phyloP scores from a whole-genome alignment of 805 yeast species.

The Diddensiella santjacobensis region DNA sequence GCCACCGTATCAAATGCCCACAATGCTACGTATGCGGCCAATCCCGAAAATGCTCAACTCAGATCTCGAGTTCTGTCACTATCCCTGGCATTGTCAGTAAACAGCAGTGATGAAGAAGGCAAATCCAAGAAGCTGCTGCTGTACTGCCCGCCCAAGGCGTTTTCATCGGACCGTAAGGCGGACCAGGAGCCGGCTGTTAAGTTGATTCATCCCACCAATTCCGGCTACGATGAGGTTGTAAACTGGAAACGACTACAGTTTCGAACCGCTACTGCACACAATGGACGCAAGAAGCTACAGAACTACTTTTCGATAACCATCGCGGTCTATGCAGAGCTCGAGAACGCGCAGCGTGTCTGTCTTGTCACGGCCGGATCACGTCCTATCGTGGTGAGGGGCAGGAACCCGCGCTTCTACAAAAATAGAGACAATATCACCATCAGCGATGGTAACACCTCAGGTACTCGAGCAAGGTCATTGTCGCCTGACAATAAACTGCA shows the following conservation, averaged over 20 bases:
- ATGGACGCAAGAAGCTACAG: constrained; percentile 29
- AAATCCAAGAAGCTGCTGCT: constrained; percentile 20
- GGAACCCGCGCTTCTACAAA: constrained; percentile 58
- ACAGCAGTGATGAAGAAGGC: constrained; percentile 21
- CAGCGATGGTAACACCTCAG: not conserved
- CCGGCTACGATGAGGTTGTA: constrained; percentile 28
- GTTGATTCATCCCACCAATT: constrained; percentile 23
- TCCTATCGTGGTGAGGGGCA: constrained; percentile 56
- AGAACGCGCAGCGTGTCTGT: constrained; percentile 24
- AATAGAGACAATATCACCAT: constrained; percentile 50
- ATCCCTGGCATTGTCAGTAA: constrained; percentile 25
- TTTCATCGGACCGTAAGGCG: constrained; percentile 9
- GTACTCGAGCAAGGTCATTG: not conserved
- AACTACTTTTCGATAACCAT: constrained; percentile 23
- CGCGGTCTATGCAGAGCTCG: constrained; percentile 26
- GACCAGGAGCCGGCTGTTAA: constrained; percentile 26
- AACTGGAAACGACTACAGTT: constrained; percentile 34
- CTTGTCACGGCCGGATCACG: constrained; percentile 30
- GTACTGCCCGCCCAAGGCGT: constrained; percentile 25
- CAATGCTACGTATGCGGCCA: constrained; percentile 27
- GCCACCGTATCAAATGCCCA: constrained; percentile 27
- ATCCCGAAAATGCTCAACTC: constrained; percentile 18
- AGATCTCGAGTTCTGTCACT: constrained; percentile 25
- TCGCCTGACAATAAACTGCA: not conserved
- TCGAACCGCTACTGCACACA: constrained; percentile 33